Evolutionary conservation across 352 stramenopile genomes (phyloP).

Genomic region (Phytopythium sindhum): DNA sequence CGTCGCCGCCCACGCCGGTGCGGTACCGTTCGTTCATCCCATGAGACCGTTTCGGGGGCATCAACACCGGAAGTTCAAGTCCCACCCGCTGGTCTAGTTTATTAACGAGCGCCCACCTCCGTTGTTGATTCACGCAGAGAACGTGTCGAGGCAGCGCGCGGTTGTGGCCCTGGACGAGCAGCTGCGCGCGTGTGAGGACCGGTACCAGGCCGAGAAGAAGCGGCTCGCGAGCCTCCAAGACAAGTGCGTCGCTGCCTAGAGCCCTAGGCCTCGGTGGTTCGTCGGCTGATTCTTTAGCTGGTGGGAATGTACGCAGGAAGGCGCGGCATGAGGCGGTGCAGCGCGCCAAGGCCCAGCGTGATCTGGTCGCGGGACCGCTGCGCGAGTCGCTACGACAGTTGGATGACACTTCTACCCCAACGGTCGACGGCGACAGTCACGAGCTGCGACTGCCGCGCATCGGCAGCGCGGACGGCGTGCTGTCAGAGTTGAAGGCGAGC

Average conservation of each 20-base stretch:
- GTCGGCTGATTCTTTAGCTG: conserved; percentile 6
- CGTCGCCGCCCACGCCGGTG: conserved; percentile 35
- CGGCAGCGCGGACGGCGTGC: background rate
- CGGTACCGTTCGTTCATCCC: background rate
- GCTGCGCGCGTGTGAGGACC: conserved; percentile 29
- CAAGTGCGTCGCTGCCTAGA: conserved; percentile 30
- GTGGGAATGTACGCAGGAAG: conserved; percentile 18
- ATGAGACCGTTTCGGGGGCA: background rate
- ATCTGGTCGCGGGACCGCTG: conserved; percentile 20
- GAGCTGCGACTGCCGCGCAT: conserved; percentile 14
- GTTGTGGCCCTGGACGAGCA: conserved; percentile 24
- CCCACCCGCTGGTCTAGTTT: background rate
- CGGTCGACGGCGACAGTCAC: background rate
- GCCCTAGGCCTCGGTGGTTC: too few species aligned
- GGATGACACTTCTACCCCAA: conserved; percentile 8
- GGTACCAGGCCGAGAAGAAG: conserved; percentile 50
- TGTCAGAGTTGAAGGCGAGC: conserved; percentile 3
- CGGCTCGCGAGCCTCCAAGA: conserved; percentile 34
- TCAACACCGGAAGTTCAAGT: background rate
- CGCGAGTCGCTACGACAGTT: conserved; percentile 21
- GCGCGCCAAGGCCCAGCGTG: conserved; percentile 26
- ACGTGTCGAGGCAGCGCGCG: background rate
- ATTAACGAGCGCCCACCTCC: background rate
- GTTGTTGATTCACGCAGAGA: conserved; percentile 1
- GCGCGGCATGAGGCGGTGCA: conserved; percentile 45